Conservation (phyloP, 257 asterid species). For the Eucommia ulmoides region DNA sequence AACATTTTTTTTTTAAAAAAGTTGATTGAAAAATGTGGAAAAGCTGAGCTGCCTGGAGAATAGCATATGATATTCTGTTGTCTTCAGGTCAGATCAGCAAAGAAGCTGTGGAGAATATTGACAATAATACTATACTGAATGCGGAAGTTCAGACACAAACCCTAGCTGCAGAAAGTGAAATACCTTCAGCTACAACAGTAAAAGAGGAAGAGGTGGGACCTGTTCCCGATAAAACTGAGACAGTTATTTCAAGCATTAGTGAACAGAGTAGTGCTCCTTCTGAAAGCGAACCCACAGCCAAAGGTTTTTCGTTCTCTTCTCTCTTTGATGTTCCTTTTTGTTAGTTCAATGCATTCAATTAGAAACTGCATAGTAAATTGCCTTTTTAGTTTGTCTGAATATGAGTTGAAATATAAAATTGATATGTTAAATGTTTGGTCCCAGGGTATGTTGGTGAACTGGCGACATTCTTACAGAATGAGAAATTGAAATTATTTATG, state of each 20-base stretch:
- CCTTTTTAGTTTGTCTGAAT: too few species aligned
- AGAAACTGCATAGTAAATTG: too few species aligned
- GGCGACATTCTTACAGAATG: too few species aligned
- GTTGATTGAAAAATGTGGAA: too few species aligned
- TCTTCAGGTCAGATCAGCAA: background rate
- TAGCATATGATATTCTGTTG: background rate
- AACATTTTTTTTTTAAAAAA: too few species aligned
- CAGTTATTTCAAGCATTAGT: conserved; percentile 19
- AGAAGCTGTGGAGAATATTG: background rate
- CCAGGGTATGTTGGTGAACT: too few species aligned
- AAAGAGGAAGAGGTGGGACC: conserved; percentile 4
- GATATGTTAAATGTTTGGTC: too few species aligned
- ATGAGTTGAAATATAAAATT: too few species aligned
- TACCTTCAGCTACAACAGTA: background rate
- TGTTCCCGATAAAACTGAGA: conserved; percentile 17
- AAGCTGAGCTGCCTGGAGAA: background rate
- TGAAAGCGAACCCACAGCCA: conserved; percentile 20
- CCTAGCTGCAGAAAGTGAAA: background rate
- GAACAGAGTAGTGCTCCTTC: conserved; percentile 24
- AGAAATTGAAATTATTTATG: too few species aligned
- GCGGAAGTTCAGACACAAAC: background rate
- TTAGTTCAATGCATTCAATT: too few species aligned
- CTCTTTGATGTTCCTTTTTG: too few species aligned
- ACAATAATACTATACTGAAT: background rate
- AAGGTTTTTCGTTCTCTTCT: conserved; percentile 37